Conservation (phyloP, 768 basidiomycete genomes). For the Kwoniella sp. region DNA sequence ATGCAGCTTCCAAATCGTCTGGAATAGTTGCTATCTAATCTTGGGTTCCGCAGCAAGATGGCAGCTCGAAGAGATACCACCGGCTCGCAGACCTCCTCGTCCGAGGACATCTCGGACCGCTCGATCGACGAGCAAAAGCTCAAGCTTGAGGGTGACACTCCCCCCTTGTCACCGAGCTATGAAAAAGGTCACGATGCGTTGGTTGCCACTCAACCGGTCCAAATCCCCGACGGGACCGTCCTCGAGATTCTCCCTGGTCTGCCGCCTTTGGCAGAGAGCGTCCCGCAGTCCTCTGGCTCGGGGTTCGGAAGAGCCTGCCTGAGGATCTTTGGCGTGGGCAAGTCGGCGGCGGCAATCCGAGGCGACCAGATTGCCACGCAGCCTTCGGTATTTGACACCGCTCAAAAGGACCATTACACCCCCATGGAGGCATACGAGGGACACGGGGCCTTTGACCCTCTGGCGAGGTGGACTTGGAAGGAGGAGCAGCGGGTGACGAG, state of each 20-base stretch:
- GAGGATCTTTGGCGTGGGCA: slow-evolving; percentile 5
- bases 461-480: slow-evolving; percentile 66
- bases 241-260: slow-evolving; percentile 1
- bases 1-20: too few species aligned
- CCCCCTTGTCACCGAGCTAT: not conserved
- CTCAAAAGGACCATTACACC: slow-evolving; percentile 28
- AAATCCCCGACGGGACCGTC: slow-evolving; percentile 3
- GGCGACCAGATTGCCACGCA: slow-evolving; percentile 35
- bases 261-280: slow-evolving; percentile 4
- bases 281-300: not conserved
- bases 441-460: slow-evolving; percentile 60
- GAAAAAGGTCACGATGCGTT: slow-evolving; percentile 3
- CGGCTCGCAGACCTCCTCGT: not conserved
- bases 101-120: not conserved
- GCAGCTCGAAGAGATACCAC: too few species aligned
- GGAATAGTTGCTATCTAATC: too few species aligned
- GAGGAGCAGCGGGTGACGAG: slow-evolving; percentile 60
- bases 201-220: not conserved
- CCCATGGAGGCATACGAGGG: slow-evolving; percentile 18
- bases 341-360: not conserved
- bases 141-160: not conserved
- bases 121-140: not conserved
- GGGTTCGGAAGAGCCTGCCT: slow-evolving; percentile 7
- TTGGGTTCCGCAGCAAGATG: too few species aligned
- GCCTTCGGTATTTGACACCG: slow-evolving; percentile 35